Evolutionary conservation across 192 early-diverging fungal genomes (phyloP).

Genomic region (Pilobolus umbonatus): DNA sequence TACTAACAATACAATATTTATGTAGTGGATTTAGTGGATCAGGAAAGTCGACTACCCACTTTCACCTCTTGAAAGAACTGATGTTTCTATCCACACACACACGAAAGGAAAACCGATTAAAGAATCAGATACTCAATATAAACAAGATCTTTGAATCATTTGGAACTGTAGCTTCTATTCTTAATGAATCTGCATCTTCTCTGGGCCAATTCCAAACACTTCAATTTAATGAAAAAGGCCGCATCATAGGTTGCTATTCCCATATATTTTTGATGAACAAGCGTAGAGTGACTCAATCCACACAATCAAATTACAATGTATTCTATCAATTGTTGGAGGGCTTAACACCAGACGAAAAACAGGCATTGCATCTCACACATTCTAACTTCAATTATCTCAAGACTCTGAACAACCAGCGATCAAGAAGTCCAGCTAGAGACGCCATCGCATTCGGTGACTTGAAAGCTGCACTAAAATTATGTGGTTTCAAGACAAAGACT

Average conservation of each 20-base stretch:
- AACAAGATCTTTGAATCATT: conserved; percentile 78
- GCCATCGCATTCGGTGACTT: conserved; percentile 58
- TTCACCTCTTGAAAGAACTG: conserved; percentile 68
- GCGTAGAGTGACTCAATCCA: conserved; percentile 53
- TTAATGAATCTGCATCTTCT: conserved; percentile 66
- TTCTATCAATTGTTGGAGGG: conserved; percentile 86
- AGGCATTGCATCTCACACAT: conserved; percentile 54
- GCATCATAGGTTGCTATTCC: conserved; percentile 76
- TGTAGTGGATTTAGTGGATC: conserved; percentile 79
- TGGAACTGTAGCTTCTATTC: conserved; percentile 58
- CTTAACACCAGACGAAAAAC: conserved; percentile 68
- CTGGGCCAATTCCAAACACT: conserved; percentile 82
- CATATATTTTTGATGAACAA: conserved; percentile 67
- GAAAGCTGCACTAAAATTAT: conserved; percentile 52
- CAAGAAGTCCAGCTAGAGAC: conserved; percentile 41
- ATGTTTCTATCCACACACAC: conserved; percentile 67
- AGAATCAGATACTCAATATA: conserved; percentile 63
- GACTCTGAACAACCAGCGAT: conserved; percentile 8
- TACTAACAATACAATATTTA: conserved; percentile 14
- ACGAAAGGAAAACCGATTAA: conserved; percentile 71
- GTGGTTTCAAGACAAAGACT: conserved; percentile 61
- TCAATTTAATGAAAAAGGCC: conserved; percentile 84
- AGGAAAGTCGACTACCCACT: conserved; percentile 77
- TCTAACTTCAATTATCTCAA: conserved; percentile 52
- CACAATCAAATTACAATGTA: conserved; percentile 62